These are phyloP conservation scores for Syzygium jambos DNA, from an alignment of 345 rosid genomes.

Conservation along the genomic window DNA sequence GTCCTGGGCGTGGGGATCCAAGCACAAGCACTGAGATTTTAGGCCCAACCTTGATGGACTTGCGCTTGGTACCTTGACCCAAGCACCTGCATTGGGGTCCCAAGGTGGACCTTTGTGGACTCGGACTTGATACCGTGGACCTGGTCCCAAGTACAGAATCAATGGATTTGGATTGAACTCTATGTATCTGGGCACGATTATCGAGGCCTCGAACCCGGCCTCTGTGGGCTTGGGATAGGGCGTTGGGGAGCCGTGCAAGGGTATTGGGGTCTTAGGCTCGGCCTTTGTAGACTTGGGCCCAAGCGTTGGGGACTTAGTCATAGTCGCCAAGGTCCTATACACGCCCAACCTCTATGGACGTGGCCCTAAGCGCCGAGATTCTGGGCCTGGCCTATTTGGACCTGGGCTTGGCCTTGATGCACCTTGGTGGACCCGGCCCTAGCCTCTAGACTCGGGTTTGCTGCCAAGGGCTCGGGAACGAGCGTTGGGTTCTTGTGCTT, in stretches of 20 bases:
- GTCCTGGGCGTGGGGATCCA: not conserved
- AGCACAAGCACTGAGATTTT: not conserved
- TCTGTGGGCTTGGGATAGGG: not conserved
- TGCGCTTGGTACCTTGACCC: not conserved
- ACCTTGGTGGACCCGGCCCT: not conserved
- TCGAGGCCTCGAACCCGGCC: not conserved
- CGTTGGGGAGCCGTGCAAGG: no score
- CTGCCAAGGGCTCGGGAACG: not conserved
- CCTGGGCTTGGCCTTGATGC: not conserved
- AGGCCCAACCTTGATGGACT: accelerated
- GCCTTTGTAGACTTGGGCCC: not conserved
- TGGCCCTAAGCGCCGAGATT: accelerated
- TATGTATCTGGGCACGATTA: not conserved
- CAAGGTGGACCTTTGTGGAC: accelerated
- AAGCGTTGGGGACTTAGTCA: accelerated
- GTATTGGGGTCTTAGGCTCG: not conserved
- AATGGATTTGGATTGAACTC: accelerated
- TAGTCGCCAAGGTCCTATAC: not conserved
- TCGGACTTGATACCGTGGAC: no score
- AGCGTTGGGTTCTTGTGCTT: not conserved
- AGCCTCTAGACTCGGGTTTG: accelerated
- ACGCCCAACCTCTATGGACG: not conserved
- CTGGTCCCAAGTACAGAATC: accelerated
- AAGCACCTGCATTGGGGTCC: accelerated
- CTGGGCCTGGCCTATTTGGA: not conserved